Percentiles rank a stretch among this genome's conserved stretches.
Evolutionary conservation across 1,139 yeast genomes (phyloP).

Genomic region (Pneumocystis wakefieldiae): DNA sequence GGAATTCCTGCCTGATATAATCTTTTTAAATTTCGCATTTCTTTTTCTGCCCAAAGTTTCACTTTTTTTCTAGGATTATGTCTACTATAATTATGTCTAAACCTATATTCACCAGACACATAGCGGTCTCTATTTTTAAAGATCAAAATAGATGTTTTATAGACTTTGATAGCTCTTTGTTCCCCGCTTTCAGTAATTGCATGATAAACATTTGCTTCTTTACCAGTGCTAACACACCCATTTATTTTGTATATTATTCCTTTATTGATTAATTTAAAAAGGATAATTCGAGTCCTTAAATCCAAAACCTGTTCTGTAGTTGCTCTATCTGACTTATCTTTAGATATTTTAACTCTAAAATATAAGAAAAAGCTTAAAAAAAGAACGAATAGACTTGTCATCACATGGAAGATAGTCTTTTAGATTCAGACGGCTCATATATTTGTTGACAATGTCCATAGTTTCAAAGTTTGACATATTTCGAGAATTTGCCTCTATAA

Average conservation of each 20-base stretch:
- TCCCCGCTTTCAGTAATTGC: constrained; percentile 55
- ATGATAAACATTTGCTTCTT: constrained; percentile 95
- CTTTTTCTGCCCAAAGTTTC: constrained; percentile 96
- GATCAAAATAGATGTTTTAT: constrained; percentile 87
- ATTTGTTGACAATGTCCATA: constrained; percentile 7
- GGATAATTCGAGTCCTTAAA: constrained; percentile 76
- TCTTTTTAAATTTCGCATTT: constrained; percentile 79
- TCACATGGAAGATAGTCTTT: constrained; percentile 6
- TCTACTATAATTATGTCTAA: constrained; percentile 67
- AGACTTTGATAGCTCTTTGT: constrained; percentile 70
- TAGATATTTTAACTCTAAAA: constrained; percentile 2
- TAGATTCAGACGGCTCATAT: constrained; percentile 9
- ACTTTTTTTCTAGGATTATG: constrained; percentile 97
- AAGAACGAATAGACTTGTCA: constrained; percentile 12
- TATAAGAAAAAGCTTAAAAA: not conserved
- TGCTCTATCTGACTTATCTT: constrained; percentile 81
- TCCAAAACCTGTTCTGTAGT: constrained; percentile 94
- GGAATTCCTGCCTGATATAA: constrained; percentile 67
- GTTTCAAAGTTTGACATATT: constrained; percentile 5
- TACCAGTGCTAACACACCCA: constrained; percentile 93
- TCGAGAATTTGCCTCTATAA: constrained; percentile 4
- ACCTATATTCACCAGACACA: constrained; percentile 90
- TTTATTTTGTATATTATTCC: constrained; percentile 74
- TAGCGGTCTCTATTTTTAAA: constrained; percentile 92
- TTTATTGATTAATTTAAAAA: constrained; percentile 65